Conservation (phyloP, 768 basidiomycete species). For the Boletus edulis region DNA sequence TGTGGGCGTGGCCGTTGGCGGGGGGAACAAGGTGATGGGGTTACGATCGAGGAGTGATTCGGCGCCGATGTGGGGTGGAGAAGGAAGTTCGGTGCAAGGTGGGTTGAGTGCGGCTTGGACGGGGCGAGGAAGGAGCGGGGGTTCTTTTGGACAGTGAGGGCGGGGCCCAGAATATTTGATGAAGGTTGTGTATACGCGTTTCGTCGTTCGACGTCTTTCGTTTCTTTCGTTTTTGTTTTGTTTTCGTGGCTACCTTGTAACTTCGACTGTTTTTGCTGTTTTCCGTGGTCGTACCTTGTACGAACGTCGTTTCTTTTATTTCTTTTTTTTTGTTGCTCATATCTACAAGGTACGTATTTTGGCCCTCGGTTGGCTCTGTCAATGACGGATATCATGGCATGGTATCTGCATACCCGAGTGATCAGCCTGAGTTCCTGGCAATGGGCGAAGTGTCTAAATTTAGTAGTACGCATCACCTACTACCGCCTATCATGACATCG, state of each 20-base stretch:
- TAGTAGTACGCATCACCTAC: too few species aligned
- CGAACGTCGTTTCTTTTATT: not conserved
- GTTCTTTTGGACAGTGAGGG: conserved; percentile 26
- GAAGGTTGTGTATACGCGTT: not conserved
- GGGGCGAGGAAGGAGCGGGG: conserved; percentile 25
- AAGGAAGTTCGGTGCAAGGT: conserved; percentile 14
- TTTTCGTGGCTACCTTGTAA: not conserved
- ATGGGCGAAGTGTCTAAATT: conserved; percentile 35
- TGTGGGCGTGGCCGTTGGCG: conserved; percentile 8
- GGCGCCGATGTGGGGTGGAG: conserved; percentile 22
- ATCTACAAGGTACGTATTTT: not conserved
- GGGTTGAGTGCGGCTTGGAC: conserved; percentile 31
- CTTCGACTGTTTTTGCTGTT: not conserved
- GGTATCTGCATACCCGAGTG: too few species aligned
- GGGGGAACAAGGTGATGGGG: conserved; percentile 18
- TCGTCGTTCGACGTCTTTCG: conserved; percentile 25
- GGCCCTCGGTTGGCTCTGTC: too few species aligned
- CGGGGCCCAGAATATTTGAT: not conserved
- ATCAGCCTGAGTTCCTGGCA: conserved; percentile 38
- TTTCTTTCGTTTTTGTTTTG: conserved; percentile 1
- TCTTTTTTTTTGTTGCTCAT: not conserved
- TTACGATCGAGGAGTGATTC: conserved; percentile 26
- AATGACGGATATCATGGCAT: too few species aligned
- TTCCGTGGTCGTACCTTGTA: not conserved
- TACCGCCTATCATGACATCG: too few species aligned